Base-by-base conservation (phyloP, 2,329 filamentous ascomycete species). In the Pseudogymnoascus sp. region DNA sequence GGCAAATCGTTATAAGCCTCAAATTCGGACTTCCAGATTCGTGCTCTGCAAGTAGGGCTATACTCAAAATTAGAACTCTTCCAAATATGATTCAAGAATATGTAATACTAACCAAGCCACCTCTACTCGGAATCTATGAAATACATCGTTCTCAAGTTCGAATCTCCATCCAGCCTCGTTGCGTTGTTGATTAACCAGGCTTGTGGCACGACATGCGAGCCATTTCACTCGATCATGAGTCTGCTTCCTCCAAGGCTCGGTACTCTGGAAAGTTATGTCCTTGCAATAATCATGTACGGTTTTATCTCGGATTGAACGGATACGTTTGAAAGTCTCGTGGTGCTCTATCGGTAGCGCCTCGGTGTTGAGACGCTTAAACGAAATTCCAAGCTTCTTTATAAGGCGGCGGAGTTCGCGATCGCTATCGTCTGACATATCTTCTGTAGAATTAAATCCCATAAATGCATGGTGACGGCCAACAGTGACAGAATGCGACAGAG, bases 21-120 rank as follows among this genome's bases (percentile, higher is more conserved):
- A 41, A 67, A 41, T 45, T 65, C 65, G 4, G 65, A 65, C 43
- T 43, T 43, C 65, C 65, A 67, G 43, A 67, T 54, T 39, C 65
- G 61, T 57, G 45, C 60, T 13, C 65, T 57, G 61, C 64, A 67
- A 48, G 63, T 65, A 28, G 61, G 61, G 34, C 63, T 65, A 31
- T 57, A 48, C 14, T 63, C 16, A 36, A 57, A 31, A 60, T 65
- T 36, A 65, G 64, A 28, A n/a, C 34, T 60, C 23, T 13, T 39
- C 36, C 28, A 4, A 45, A 63, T 41, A 31, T 61, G 13, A 63
- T 48, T 21, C 10, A 41, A 23, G 48, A 4, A 36, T 13, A 8
- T 28, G 6, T 19, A 51, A 10, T 28, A 51, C 41, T 65, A 62
- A 65, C 63, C 65, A 66, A 61, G 63, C 65, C 61, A 66, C 63